Conservation (phyloP, 371 early-diverging fungal genomes). For the Mucor velutinosus region DNA sequence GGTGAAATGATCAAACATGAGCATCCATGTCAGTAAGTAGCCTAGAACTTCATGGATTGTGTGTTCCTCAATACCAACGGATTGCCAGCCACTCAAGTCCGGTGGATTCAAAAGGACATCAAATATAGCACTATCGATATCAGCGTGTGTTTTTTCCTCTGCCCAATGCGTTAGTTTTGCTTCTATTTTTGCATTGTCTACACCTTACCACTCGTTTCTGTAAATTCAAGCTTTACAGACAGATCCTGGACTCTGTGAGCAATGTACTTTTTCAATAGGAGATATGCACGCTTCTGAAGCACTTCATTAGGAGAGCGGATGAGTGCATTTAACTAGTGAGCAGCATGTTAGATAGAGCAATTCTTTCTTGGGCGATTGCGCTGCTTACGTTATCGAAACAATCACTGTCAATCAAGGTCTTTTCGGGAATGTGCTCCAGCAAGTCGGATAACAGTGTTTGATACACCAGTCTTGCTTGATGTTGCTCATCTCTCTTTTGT, state of each 20-base stretch:
- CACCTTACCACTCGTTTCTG: conserved; percentile 26
- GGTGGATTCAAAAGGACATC: conserved; percentile 30
- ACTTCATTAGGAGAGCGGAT: conserved; percentile 32
- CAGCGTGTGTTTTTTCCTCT: conserved; percentile 26
- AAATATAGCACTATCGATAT: conserved; percentile 26
- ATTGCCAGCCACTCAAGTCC: conserved; percentile 22
- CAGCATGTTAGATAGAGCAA: background rate
- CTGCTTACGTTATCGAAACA: conserved; percentile 27
- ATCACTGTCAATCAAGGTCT: conserved; percentile 25
- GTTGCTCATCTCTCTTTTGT: conserved; percentile 4
- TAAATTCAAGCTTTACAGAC: conserved; percentile 55
- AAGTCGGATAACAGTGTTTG: conserved; percentile 38
- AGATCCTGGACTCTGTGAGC: conserved; percentile 46
- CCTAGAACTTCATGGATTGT: conserved; percentile 54
- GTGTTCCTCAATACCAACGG: conserved; percentile 8
- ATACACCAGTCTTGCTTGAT: conserved; percentile 24
- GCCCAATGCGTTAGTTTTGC: background rate
- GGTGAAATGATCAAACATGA: conserved; percentile 77
- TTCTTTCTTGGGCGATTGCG: background rate
- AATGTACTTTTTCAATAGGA: conserved; percentile 41
- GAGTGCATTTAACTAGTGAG: conserved; percentile 18
- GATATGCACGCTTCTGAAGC: conserved; percentile 51
- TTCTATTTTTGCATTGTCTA: background rate
- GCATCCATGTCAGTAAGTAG: conserved; percentile 74
- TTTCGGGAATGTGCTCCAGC: conserved; percentile 35